A percentile compares a stretch with the other conserved stretches of the same genome.
Evolutionary conservation across 2,329 filamentous ascomycete species (phyloP).

Genomic region (Cadophora gregata): DNA sequence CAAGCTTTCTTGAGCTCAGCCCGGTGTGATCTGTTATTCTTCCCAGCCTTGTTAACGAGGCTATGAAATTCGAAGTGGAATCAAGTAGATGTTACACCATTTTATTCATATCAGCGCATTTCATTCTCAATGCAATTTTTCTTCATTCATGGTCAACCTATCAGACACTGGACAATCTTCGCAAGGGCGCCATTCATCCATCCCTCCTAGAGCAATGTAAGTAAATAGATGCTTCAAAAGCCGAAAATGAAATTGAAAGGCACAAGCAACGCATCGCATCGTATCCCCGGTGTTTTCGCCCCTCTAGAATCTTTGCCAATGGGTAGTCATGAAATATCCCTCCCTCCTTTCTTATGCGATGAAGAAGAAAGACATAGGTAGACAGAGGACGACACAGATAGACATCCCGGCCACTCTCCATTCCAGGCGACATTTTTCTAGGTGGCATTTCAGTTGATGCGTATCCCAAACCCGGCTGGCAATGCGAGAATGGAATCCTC

Average conservation of each 20-base stretch:
- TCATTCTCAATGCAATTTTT: conserved; percentile 3
- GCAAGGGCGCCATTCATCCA: conserved; percentile 16
- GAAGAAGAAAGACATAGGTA: conserved; percentile 11
- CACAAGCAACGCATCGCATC: conserved; percentile 8
- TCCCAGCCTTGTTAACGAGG: conserved; percentile 8
- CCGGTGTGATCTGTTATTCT: background rate
- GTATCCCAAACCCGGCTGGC: conserved; percentile 2
- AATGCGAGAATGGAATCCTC: conserved; percentile 17
- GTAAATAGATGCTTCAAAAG: background rate
- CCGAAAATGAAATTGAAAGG: background rate
- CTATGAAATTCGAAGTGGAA: too few species aligned
- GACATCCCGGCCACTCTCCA: background rate
- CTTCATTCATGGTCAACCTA: conserved; percentile 23
- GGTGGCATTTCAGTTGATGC: background rate
- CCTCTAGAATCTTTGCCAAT: conserved; percentile 16
- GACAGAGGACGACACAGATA: background rate
- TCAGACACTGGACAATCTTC: conserved; percentile 25
- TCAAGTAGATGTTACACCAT: background rate
- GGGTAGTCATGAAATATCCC: conserved; percentile 30
- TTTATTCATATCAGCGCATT: background rate
- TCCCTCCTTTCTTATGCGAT: conserved; percentile 25
- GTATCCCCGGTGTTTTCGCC: conserved; percentile 18
- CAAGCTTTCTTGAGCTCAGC: background rate
- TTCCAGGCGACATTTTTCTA: background rate
- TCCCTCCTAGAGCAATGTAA: conserved; percentile 15